A percentile compares a stretch with the other conserved stretches of the same genome.
phyloP scores from a whole-genome alignment of 2,329 filamentous ascomycete genomes.

The Aureobasidium melanogenum region DNA sequence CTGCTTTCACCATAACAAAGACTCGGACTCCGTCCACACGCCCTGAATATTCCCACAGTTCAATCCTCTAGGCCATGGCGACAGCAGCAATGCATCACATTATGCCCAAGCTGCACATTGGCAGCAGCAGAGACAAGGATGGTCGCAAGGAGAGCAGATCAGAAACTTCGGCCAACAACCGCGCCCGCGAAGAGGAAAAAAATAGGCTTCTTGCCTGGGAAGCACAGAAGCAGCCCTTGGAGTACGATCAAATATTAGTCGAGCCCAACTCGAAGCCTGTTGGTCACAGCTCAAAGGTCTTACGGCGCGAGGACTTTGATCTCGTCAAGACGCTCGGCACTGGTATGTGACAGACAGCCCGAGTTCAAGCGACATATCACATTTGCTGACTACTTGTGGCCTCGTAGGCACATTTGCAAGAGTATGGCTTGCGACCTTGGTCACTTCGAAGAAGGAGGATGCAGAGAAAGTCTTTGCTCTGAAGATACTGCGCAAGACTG shows the following conservation, averaged over 20 bases:
- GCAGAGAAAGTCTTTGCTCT: constrained; percentile 65
- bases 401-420: constrained; percentile 65
- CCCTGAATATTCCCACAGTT: background rate
- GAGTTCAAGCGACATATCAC: background rate
- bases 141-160: constrained; percentile 17
- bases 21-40: background rate
- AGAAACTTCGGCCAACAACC: constrained; percentile 17
- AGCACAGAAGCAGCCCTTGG: constrained; percentile 34
- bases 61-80: background rate
- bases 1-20: background rate
- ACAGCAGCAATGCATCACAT: constrained; percentile 22
- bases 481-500: constrained; percentile 62
- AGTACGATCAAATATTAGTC: constrained; percentile 33
- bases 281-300: constrained; percentile 37
- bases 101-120: constrained; percentile 27
- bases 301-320: constrained; percentile 55
- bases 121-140: constrained; percentile 19
- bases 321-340: constrained; percentile 69
- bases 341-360: constrained; percentile 37
- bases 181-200: constrained; percentile 40
- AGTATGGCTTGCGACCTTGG: constrained; percentile 66
- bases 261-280: constrained; percentile 37
- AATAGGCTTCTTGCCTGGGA: constrained; percentile 38
- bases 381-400: background rate
- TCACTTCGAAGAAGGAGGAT: constrained; percentile 43